phyloP scores from a whole-genome alignment of 345 rosid genomes.

The Gynandropsis gynandra region DNA sequence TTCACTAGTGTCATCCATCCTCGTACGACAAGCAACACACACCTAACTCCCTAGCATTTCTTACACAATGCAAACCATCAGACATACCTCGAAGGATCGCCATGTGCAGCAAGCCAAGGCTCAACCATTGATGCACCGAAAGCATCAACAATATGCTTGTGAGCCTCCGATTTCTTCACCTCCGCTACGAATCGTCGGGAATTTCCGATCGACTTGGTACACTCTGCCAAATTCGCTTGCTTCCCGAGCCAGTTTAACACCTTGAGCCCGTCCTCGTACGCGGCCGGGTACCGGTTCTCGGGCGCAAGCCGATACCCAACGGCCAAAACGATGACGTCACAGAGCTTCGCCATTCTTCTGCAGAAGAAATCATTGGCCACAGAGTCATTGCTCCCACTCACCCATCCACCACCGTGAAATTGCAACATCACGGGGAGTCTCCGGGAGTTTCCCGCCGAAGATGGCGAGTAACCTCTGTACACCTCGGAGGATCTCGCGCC shows the following conservation, averaged over 20 bases:
- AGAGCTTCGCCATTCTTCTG: conserved; percentile 62
- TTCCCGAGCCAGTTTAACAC: conserved; percentile 88
- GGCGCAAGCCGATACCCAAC: conserved; percentile 85
- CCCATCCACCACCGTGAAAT: conserved; percentile 97
- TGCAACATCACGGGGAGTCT: conserved; percentile 75
- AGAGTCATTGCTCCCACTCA: conserved; percentile 86
- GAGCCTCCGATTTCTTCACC: conserved; percentile 52
- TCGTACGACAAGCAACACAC: neutral
- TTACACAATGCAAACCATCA: conserved; percentile 9
- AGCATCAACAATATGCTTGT: conserved; percentile 58
- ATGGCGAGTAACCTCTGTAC: conserved; percentile 72
- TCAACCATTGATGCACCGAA: conserved; percentile 91
- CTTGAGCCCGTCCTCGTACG: conserved; percentile 71
- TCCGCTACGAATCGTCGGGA: conserved; percentile 39
- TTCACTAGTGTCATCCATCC: conserved; percentile 8
- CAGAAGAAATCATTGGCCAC: conserved; percentile 82
- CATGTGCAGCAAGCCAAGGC: conserved; percentile 94
- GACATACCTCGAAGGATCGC: conserved; percentile 79
- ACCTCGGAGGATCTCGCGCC: conserved; percentile 45
- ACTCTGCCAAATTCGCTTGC: conserved; percentile 92
- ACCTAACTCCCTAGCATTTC: neutral
- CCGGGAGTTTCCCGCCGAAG: conserved; percentile 28
- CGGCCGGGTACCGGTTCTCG: conserved; percentile 82
- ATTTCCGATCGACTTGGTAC: conserved; percentile 66
- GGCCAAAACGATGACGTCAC: conserved; percentile 83